phyloP scores from a whole-genome alignment of 441 rosid genomes.

The Gossypium davidsonii region DNA sequence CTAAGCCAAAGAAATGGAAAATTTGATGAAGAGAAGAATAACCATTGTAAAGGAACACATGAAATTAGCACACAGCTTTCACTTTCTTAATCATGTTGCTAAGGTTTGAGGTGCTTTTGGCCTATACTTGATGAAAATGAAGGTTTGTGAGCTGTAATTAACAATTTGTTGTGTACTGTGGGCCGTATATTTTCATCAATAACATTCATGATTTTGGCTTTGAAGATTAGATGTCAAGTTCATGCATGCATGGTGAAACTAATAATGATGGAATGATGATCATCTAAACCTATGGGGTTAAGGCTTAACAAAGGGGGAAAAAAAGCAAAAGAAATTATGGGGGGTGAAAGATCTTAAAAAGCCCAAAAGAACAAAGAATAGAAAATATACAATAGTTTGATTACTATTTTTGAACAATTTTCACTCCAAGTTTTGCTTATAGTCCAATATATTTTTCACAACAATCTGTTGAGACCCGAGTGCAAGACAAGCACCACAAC shows the following conservation, averaged over 20 bases:
- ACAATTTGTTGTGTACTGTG: neutral
- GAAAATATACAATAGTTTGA: neutral
- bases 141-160: neutral
- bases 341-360: neutral
- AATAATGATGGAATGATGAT: neutral
- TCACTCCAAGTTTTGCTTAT: neutral
- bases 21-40: conserved; percentile 16
- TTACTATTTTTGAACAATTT: neutral
- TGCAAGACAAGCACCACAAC: neutral
- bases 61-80: conserved; percentile 49
- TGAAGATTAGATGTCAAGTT: neutral
- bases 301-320: neutral
- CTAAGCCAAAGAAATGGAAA: conserved; percentile 30
- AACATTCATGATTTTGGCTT: neutral
- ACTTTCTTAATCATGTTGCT: conserved; percentile 26
- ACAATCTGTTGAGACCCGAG: neutral
- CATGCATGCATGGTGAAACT: neutral
- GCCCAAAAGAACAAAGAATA: neutral
- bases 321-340: neutral
- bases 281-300: neutral
- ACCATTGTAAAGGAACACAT: conserved; percentile 17
- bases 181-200: neutral
- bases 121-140: neutral
- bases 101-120: conserved; percentile 31
- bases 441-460: neutral